Conservation (phyloP, 345 rosid species). For the Syzygium aqueum region DNA sequence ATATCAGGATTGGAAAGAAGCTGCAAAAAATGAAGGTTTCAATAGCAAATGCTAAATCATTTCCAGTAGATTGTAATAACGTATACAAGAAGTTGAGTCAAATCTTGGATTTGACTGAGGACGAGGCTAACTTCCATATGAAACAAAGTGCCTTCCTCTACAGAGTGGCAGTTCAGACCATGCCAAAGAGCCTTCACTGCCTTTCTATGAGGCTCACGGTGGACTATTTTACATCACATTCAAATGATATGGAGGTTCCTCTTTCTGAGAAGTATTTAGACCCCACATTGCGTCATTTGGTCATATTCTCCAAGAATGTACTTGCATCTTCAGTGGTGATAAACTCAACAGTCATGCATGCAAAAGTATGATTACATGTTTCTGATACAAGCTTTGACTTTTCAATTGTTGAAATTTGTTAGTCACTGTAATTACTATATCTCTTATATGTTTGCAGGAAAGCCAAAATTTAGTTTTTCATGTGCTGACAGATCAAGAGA, state of each 20-base stretch:
- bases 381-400: constrained; percentile 2
- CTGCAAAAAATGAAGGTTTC: constrained; percentile 58
- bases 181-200: constrained; percentile 95
- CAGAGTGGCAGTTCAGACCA: constrained; percentile 86
- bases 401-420: constrained; percentile 6
- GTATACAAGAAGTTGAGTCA: constrained; percentile 93
- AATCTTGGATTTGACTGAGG: constrained; percentile 79
- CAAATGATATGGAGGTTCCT: constrained; percentile 30
- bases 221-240: constrained; percentile 61
- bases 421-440: constrained; percentile 53
- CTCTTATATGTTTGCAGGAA: constrained; percentile 48
- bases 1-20: constrained; percentile 58
- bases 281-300: constrained; percentile 59
- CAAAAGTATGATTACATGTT: constrained; percentile 37
- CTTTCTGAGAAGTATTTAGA: constrained; percentile 47
- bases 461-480: constrained; percentile 74
- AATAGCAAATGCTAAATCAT: constrained; percentile 59
- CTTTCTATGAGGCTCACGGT: constrained; percentile 80
- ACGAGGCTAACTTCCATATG: constrained; percentile 68
- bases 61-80: constrained; percentile 70
- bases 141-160: constrained; percentile 25
- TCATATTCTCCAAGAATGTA: constrained; percentile 70
- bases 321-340: constrained; percentile 88
- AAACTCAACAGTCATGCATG: constrained; percentile 68
- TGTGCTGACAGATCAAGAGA: constrained; percentile 80